Conservation (phyloP, 371 early-diverging fungal species). For the Chytridium lagenaria region DNA sequence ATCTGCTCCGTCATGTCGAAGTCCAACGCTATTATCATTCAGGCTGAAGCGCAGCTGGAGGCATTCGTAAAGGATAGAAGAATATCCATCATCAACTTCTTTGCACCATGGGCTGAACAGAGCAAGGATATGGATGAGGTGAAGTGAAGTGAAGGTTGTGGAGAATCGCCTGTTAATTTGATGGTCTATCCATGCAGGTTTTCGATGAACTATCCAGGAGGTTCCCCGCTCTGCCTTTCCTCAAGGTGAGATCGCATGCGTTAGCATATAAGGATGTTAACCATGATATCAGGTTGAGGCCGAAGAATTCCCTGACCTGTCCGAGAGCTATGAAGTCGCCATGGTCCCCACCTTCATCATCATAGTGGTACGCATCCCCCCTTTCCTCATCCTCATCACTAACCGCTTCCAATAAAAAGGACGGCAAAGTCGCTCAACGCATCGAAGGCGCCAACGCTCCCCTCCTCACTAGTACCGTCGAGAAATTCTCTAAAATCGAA, state of each 20-base stretch:
- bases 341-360: slow-evolving; percentile 92
- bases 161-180: too few species aligned
- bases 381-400: background rate
- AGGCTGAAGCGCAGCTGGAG: background rate
- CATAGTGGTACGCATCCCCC: slow-evolving; percentile 63
- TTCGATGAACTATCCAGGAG: slow-evolving; percentile 82
- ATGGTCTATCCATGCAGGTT: slow-evolving; percentile 50
- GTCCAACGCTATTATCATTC: background rate
- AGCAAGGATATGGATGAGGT: slow-evolving; percentile 89
- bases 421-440: slow-evolving; percentile 72
- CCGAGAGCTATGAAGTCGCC: slow-evolving; percentile 84
- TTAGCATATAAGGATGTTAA: background rate
- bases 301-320: slow-evolving; percentile 86
- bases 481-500: slow-evolving; percentile 71
- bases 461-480: slow-evolving; percentile 71
- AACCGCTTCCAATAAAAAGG: slow-evolving; percentile 51
- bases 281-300: slow-evolving; percentile 74
- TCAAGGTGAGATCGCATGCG: slow-evolving; percentile 63
- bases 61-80: background rate
- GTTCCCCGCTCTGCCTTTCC: slow-evolving; percentile 74
- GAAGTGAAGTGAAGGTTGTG: too few species aligned
- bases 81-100: slow-evolving; percentile 73
- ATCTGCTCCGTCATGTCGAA: too few species aligned
- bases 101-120: slow-evolving; percentile 89
- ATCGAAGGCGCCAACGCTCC: slow-evolving; percentile 92